These are phyloP conservation scores for Nakaseomyces sp. DNA, from an alignment of 1,139 yeast genomes.

Conservation along the genomic window DNA sequence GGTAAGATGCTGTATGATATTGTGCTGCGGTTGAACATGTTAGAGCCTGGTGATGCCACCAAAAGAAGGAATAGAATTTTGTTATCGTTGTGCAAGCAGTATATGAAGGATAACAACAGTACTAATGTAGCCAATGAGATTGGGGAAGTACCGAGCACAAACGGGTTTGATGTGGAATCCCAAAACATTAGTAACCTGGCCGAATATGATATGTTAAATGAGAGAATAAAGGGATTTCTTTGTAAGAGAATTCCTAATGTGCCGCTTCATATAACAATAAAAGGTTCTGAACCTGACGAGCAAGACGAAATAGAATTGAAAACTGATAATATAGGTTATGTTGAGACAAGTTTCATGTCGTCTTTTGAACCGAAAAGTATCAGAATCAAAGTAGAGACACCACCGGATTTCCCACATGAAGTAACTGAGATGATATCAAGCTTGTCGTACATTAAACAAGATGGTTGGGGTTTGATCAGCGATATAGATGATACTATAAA, in stretches of 20 bases:
- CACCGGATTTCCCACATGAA: conserved; percentile 8
- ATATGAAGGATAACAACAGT: conserved; percentile 40
- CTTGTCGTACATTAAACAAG: conserved; percentile 19
- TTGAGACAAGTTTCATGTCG: conserved; percentile 41
- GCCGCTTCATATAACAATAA: conserved; percentile 38
- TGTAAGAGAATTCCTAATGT: conserved; percentile 50
- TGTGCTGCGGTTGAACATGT: conserved; percentile 49
- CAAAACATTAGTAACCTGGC: conserved; percentile 1
- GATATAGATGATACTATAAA: conserved; percentile 95
- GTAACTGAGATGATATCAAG: conserved; percentile 9
- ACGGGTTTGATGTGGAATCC: conserved; percentile 1
- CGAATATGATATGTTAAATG: conserved; percentile 37
- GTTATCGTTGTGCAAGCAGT: conserved; percentile 59
- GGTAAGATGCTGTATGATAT: not conserved
- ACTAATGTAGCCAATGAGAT: conserved; percentile 10
- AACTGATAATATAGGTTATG: conserved; percentile 57
- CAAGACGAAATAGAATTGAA: not conserved
- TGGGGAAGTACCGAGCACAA: not conserved
- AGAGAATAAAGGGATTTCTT: conserved; percentile 51
- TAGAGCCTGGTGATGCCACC: conserved; percentile 55
- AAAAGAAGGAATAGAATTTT: conserved; percentile 63
- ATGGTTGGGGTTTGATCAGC: conserved; percentile 63
- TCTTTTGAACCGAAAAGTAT: conserved; percentile 48
- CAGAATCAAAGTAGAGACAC: conserved; percentile 22
- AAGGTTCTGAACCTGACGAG: conserved; percentile 38